phyloP scores from a whole-genome alignment of 352 stramenopile genomes.

The Pythium dissotocum region DNA sequence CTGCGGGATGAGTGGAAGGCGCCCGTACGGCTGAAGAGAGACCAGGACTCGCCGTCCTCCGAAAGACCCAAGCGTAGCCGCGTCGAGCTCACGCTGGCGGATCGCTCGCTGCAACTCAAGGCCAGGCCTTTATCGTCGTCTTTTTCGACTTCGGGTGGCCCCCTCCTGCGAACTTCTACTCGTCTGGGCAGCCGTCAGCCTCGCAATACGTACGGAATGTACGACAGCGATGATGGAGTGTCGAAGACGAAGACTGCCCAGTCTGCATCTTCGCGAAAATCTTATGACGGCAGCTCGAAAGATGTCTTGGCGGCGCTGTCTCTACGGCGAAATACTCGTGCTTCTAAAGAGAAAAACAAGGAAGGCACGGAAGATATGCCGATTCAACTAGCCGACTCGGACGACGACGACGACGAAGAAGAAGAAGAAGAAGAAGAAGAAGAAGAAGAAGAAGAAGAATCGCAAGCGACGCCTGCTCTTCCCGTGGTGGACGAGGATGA shows the following conservation, averaged over 20 bases:
- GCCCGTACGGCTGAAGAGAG: neutral
- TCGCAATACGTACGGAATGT: slow-evolving; percentile 14
- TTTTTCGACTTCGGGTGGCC: neutral
- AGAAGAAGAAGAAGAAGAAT: neutral
- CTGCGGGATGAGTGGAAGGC: neutral
- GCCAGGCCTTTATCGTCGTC: neutral
- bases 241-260: neutral
- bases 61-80: slow-evolving; percentile 1
- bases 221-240: slow-evolving; percentile 6
- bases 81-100: neutral
- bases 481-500: slow-evolving; percentile 8
- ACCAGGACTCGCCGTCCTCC: neutral
- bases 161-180: neutral
- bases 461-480: neutral
- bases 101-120: neutral
- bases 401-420: slow-evolving; percentile 18
- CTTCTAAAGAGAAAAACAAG: slow-evolving; percentile 6
- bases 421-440: neutral
- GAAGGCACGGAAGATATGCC: slow-evolving; percentile 28
- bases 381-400: slow-evolving; percentile 26
- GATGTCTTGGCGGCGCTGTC: neutral
- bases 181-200: slow-evolving; percentile 4
- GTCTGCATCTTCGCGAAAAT: neutral
- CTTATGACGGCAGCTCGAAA: neutral
- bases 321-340: slow-evolving; percentile 13